A percentile compares a stretch with the other conserved stretches of the same genome.
Conservation (phyloP, 345 rosid species). For the Ceriops decandra region DNA sequence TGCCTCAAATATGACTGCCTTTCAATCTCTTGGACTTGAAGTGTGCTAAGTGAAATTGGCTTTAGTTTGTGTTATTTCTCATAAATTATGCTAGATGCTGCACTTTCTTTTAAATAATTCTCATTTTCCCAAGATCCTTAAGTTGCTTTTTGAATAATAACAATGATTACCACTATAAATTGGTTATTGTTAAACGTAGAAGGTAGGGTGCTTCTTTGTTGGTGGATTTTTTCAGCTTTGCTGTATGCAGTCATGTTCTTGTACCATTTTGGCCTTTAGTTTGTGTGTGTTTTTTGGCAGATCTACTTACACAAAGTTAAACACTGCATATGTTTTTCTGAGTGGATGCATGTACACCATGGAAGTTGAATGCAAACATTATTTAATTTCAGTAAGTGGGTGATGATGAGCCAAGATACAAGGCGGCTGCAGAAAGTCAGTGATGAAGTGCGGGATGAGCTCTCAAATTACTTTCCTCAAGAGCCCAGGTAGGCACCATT, state of each 20-base stretch:
- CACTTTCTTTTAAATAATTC: too few species aligned
- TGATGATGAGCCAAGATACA: constrained; percentile 96
- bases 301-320: neutral
- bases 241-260: neutral
- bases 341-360: neutral
- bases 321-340: neutral
- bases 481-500: constrained; percentile 52
- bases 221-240: neutral
- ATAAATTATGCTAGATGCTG: too few species aligned
- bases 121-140: neutral
- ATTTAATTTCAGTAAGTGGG: constrained; percentile 77
- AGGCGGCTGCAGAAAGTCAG: constrained; percentile 84
- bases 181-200: neutral
- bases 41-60: too few species aligned
- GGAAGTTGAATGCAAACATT: constrained; percentile 8
- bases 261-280: neutral
- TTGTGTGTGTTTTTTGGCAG: neutral
- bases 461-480: constrained; percentile 63
- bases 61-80: too few species aligned
- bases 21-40: too few species aligned
- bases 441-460: constrained; percentile 85
- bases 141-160: neutral
- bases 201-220: neutral
- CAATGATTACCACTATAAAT: neutral
- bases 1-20: too few species aligned